Base-by-base conservation (phyloP, 2,329 filamentous ascomycete species). In the Curvularia lunata region DNA sequence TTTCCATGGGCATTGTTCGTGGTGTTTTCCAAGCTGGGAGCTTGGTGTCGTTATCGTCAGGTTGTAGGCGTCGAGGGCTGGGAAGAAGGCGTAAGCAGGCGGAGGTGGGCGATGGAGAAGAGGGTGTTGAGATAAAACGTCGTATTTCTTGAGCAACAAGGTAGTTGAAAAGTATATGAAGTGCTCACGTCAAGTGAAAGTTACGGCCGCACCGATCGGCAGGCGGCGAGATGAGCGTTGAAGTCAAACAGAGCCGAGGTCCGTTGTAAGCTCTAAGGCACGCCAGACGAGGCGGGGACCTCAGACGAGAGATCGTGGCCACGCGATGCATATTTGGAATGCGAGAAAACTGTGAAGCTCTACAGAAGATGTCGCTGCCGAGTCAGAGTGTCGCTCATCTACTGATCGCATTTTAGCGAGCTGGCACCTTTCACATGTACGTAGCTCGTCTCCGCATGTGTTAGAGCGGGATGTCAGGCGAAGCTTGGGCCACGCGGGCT, bases 1-100 rank as follows among this genome's bases (percentile, higher is more conserved):
- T 88, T 7, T 89, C 84, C 49, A 92, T 76, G 30, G 89, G 79
- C 90, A 92, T 93, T 43, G 61, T 81, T 58, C 56, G 63, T 38
- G 54, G 60, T 54, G 59, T 63, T 34, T 65, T 65, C 58, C 58
- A 50, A 48, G 46, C 55, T 7, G 65, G 65, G 18, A 50, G 50
- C 50, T 54, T 56, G 46, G 37, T 54, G n/a, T 58, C 43, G 50
- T 45, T 54, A 12, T 49, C 18, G 34, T 55, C 25, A 41, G 47
- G 41, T 18, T 43, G 45, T 23, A 42, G 30, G 48, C 23, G n/a
- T 37, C 32, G 19, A 52, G 45, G 30, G 34, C 56, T 57, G 38
- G 13, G 42, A 10, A 25, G 32, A 54, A 23, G 43, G 46, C 48
- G 47, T 40, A 9, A 47, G 47, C 13, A 23, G 23, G n/a, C 18